These are phyloP conservation scores for Ocimum tenuiflorum DNA, from an alignment of 257 asterid species.

Conservation along the genomic window DNA sequence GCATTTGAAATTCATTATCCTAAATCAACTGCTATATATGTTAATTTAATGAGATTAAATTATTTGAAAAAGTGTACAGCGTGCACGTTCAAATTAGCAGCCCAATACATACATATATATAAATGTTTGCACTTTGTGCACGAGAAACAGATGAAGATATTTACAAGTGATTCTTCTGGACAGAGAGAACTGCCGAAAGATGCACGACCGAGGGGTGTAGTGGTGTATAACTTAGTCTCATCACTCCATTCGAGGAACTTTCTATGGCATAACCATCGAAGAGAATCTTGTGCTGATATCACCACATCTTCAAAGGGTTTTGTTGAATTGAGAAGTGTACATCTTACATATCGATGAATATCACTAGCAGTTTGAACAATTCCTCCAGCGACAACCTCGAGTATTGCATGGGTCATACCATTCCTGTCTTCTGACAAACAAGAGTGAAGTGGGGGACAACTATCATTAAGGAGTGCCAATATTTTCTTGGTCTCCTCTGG, in stretches of 20 bases:
- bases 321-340: constrained; percentile 93
- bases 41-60: constrained; percentile 9
- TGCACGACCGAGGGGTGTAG: constrained; percentile 97
- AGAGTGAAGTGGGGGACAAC: constrained; percentile 89
- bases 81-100: constrained; percentile 17
- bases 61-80: not conserved
- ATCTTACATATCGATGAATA: constrained; percentile 88
- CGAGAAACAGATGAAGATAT: constrained; percentile 14
- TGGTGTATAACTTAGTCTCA: constrained; percentile 76
- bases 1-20: constrained; percentile 14
- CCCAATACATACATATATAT: constrained; percentile 12
- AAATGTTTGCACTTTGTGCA: not conserved
- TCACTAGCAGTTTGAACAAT: constrained; percentile 93
- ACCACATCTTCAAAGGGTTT: constrained; percentile 96
- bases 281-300: constrained; percentile 95
- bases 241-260: constrained; percentile 91
- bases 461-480: constrained; percentile 61
- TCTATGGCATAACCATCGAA: constrained; percentile 86
- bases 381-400: constrained; percentile 99
- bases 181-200: constrained; percentile 94
- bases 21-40: constrained; percentile 8
- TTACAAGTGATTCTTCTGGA: constrained; percentile 97
- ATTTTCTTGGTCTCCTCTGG: constrained; percentile 82
- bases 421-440: constrained; percentile 96
- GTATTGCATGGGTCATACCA: constrained; percentile 98